Evolutionary conservation across 1,284 basidiomycete species (phyloP), one percentile per base, ranked within the genome.

Genomic region (Singerocomus inundabilis): DNA sequence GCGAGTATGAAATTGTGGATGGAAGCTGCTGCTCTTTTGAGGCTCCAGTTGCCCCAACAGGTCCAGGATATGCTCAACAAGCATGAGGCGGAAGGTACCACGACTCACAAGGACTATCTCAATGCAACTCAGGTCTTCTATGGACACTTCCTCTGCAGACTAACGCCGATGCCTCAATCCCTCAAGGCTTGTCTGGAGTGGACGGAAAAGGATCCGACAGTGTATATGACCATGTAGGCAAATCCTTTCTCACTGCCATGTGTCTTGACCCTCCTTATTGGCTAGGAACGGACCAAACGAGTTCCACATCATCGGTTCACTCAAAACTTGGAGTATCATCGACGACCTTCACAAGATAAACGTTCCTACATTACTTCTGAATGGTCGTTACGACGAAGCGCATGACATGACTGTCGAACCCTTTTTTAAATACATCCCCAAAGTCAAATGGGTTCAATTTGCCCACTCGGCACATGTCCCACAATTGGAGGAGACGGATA

Each of bases 201-300:
- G 61, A 46, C 70, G 28, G 67, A 66, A 21, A 68, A 68, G 37
- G 79, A 81, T 51, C 69, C 72, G 5, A 82, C 79, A 0, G 78
- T 79, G 0, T 78, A 78, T 53, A 46, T 61, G 18, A 77, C 74
- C 21, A 77, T 80, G 76, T 74, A 38, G 32, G 69, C 59, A 13
- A 33, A 16, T 18, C 24, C 34, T 35, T 11, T 45, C 10, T 53
- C 8, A 2, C 15, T 46, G 41, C 34, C 35, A 6, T 5, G n/a
- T 24, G 46, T 16, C 31, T 32, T 29, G 15, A 51, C 41, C 7
- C 37, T 42, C 29, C 32, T 18, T 29, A 15, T 33, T 30, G 8
- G 30, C 12, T 46, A 82, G 79, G 75, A 71, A 74, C 28, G 79
- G 81, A 6, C 75, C 78, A 0, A 76, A 73, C 28, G 77, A 79